Conservation (phyloP, 1,284 basidiomycete genomes). For the Trametes polyzona region DNA sequence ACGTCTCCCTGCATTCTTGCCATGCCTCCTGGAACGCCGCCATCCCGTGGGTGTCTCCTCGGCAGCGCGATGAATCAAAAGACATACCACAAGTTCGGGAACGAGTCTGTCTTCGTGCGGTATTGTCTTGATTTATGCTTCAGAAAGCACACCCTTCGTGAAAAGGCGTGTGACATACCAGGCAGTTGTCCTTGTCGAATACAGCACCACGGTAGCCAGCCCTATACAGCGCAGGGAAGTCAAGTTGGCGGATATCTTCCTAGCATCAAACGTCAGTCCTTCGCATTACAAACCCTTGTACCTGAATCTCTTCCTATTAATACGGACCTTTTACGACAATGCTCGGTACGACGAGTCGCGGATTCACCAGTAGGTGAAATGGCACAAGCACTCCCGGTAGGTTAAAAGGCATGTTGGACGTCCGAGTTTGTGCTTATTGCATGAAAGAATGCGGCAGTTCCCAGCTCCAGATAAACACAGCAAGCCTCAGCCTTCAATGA, state of each 20-base stretch:
- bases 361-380: constrained; percentile 74
- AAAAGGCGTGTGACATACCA: constrained; percentile 55
- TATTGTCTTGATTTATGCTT: constrained; percentile 57
- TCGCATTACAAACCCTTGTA: no score
- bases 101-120: constrained; percentile 76
- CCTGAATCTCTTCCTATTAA: no score
- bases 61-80: background rate
- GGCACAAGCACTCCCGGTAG: constrained; percentile 78
- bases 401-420: constrained; percentile 69
- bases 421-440: background rate
- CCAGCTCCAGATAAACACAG: no score
- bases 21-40: constrained; percentile 67
- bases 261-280: constrained; percentile 29
- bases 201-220: constrained; percentile 88
- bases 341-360: constrained; percentile 75
- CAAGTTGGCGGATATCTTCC: constrained; percentile 87
- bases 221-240: constrained; percentile 78
- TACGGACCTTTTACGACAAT: constrained; percentile 71
- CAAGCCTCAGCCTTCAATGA: no score
- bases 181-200: constrained; percentile 97
- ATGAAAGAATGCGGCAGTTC: background rate
- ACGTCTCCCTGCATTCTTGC: constrained; percentile 71
- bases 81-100: constrained; percentile 67
- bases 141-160: no score
- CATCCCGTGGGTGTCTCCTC: background rate